Conservation (phyloP, 768 basidiomycete genomes). For the Tulasnella sp. region DNA sequence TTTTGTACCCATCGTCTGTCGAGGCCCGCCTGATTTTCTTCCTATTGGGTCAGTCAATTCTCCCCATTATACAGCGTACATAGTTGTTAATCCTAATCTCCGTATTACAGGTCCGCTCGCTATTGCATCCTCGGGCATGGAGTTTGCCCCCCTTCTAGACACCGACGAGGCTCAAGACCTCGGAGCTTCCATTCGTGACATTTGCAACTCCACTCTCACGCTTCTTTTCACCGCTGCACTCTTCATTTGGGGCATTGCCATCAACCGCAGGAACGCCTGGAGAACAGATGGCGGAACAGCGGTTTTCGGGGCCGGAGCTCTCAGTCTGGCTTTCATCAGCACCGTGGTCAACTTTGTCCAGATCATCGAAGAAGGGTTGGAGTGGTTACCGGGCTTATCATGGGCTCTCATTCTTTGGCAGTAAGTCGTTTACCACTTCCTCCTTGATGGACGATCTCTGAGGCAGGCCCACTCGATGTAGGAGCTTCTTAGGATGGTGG, state of each 20-base stretch:
- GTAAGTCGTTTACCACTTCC: constrained; percentile 34
- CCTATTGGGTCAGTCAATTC: constrained; percentile 54
- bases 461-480: not conserved
- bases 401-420: constrained; percentile 96
- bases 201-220: constrained; percentile 94
- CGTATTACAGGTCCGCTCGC: constrained; percentile 63
- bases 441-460: not conserved
- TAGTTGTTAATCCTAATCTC: not conserved
- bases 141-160: constrained; percentile 62
- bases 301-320: constrained; percentile 79
- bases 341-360: constrained; percentile 84
- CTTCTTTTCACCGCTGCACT: constrained; percentile 86
- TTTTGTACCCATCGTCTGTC: constrained; percentile 84
- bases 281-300: constrained; percentile 94
- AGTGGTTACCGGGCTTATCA: constrained; percentile 86
- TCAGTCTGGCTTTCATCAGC: constrained; percentile 71
- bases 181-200: constrained; percentile 74
- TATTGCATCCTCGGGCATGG: constrained; percentile 72
- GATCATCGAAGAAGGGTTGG: constrained; percentile 76
- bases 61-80: not conserved
- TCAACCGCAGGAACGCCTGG: constrained; percentile 91
- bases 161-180: constrained; percentile 40
- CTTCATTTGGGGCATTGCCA: constrained; percentile 84
- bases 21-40: constrained; percentile 81
- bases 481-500: constrained; percentile 84